These are phyloP conservation scores for Trichoderma lentiforme DNA, from an alignment of 2,329 filamentous ascomycete genomes.

Conservation along the genomic window DNA sequence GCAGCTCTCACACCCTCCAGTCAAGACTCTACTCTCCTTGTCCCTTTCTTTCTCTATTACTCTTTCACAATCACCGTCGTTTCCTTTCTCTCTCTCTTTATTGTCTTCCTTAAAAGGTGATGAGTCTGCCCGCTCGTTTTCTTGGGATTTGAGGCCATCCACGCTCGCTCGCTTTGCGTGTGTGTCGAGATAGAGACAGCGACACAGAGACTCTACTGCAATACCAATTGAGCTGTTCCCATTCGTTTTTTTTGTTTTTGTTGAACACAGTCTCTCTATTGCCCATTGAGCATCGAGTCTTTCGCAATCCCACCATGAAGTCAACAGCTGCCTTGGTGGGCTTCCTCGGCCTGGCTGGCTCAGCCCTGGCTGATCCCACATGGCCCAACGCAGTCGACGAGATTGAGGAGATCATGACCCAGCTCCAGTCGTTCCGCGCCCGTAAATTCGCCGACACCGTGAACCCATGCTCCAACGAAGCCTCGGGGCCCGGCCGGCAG, in stretches of 20 bases:
- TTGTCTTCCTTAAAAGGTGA: not conserved
- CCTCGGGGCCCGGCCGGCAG: slow-evolving; percentile 51
- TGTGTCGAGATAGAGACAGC: not conserved
- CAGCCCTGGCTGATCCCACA: slow-evolving; percentile 47
- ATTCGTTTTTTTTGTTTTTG: not conserved
- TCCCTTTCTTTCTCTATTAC: not conserved
- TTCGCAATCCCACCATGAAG: slow-evolving; percentile 23
- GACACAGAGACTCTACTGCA: not conserved
- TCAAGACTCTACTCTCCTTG: not conserved
- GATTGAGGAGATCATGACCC: slow-evolving; percentile 62
- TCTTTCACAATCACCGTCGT: not conserved
- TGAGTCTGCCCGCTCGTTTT: not conserved
- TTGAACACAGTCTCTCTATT: not conserved
- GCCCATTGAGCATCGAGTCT: not conserved
- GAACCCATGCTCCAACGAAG: slow-evolving; percentile 53
- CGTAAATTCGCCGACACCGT: slow-evolving; percentile 56
- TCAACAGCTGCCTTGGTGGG: slow-evolving; percentile 29
- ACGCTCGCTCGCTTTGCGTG: not conserved
- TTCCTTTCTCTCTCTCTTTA: not conserved
- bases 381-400: slow-evolving; percentile 61
- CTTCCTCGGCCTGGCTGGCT: slow-evolving; percentile 36
- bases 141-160: not conserved
- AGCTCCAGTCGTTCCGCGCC: slow-evolving; percentile 52
- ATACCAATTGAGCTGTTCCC: not conserved
- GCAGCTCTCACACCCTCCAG: slow-evolving; percentile 5